Conservation (phyloP, 169 alveolate genomes). For the Cryptosporidium bovis region DNA sequence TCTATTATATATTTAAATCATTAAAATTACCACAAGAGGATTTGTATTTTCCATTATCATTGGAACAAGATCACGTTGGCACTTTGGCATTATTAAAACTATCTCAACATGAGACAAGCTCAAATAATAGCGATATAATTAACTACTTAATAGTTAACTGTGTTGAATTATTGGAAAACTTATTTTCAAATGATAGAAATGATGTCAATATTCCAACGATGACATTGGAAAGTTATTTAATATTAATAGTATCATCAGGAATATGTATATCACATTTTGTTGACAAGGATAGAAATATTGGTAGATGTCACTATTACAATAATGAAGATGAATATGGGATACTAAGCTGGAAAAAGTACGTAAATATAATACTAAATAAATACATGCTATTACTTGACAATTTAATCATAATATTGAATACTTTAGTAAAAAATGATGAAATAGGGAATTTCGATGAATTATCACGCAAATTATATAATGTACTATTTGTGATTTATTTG, state of each 20-base stretch:
- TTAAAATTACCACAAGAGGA: constrained; percentile 33
- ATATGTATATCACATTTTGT: constrained; percentile 21
- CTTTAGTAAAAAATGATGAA: background rate
- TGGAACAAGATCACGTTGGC: constrained; percentile 71
- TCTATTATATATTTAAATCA: constrained; percentile 33
- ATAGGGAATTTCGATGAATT: background rate
- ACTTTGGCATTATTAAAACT: constrained; percentile 48
- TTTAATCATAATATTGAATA: background rate
- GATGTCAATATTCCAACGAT: constrained; percentile 26
- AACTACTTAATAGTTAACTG: constrained; percentile 24
- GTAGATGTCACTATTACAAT: background rate
- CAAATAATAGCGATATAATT: constrained; percentile 12
- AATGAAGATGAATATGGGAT: background rate
- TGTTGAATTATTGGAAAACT: constrained; percentile 19
- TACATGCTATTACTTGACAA: constrained; percentile 15
- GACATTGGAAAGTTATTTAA: constrained; percentile 61
- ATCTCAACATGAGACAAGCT: constrained; percentile 24
- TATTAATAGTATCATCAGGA: constrained; percentile 28
- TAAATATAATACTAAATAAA: constrained; percentile 14
- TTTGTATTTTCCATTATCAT: constrained; percentile 37
- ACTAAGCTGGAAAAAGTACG: constrained; percentile 39
- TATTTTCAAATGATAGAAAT: constrained; percentile 3
- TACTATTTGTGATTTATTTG: constrained; percentile 35
- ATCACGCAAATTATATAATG: background rate
- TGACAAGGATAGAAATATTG: background rate